phyloP scores from a whole-genome alignment of 352 stramenopile genomes.

The Pythium volutum region DNA sequence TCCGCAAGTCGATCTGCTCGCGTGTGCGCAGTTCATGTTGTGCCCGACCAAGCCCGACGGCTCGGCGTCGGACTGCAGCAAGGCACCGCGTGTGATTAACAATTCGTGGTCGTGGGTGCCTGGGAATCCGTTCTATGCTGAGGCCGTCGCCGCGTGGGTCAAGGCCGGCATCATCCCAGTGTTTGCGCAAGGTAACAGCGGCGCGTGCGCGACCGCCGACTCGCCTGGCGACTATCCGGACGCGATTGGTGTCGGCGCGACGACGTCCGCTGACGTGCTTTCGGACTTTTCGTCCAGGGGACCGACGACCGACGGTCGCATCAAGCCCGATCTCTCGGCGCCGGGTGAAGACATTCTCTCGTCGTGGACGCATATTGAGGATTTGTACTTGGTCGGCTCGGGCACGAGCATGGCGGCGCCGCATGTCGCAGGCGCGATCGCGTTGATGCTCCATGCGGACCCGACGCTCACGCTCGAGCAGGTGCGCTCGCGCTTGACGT shows the following conservation, averaged over 20 bases:
- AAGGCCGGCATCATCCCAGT: conserved; percentile 24
- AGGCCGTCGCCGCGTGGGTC: conserved; percentile 22
- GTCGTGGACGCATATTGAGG: background rate
- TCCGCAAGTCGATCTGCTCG: conserved; percentile 20
- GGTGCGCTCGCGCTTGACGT: too few relatives aligned
- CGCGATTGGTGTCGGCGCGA: conserved; percentile 27
- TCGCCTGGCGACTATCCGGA: conserved; percentile 21
- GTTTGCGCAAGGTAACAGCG: conserved; percentile 28
- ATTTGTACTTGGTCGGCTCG: background rate
- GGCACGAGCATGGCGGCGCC: conserved; percentile 24
- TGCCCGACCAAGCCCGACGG: conserved; percentile 5
- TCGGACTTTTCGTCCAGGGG: conserved; percentile 8
- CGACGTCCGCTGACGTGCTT: conserved; percentile 9
- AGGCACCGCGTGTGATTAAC: conserved; percentile 11
- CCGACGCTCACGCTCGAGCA: too few relatives aligned
- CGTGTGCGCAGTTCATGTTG: conserved; percentile 29
- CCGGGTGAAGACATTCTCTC: conserved; percentile 11
- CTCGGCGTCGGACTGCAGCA: conserved; percentile 1
- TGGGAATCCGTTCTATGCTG: conserved; percentile 6
- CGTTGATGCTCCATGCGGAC: background rate
- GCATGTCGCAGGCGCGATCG: conserved; percentile 19
- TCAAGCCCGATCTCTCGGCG: conserved; percentile 22
- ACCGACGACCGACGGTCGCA: background rate
- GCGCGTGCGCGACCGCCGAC: conserved; percentile 9
- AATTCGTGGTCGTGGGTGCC: conserved; percentile 19